These are phyloP conservation scores for Aspergillus olivimuriae DNA, from an alignment of 495 filamentous ascomycete genomes.

Conservation along the genomic window DNA sequence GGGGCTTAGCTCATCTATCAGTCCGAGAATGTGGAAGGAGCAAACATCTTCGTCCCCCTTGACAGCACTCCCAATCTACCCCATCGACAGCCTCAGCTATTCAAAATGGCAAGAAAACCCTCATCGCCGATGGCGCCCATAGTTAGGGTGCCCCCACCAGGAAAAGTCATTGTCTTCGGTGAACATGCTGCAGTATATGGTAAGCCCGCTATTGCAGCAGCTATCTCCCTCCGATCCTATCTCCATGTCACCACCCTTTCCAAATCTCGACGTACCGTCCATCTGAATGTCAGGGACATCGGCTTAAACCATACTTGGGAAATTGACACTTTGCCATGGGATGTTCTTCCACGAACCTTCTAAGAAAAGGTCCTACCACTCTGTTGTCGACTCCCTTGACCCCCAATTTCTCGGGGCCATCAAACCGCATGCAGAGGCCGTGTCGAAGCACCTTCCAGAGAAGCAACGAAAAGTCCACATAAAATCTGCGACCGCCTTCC, in stretches of 20 bases:
- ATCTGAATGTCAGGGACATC: slow-evolving; percentile 82
- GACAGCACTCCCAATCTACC: no score
- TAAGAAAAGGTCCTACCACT: slow-evolving; percentile 92
- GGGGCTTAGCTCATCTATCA: no score
- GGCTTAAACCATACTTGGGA: slow-evolving; percentile 83
- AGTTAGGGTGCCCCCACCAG: slow-evolving; percentile 96
- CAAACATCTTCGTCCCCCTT: no score
- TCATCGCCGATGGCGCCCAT: slow-evolving; percentile 62
- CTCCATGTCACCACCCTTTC: slow-evolving; percentile 86
- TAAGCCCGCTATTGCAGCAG: slow-evolving; percentile 90
- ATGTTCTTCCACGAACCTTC: slow-evolving; percentile 64
- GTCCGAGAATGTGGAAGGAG: no score
- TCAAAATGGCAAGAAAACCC: slow-evolving; percentile 39
- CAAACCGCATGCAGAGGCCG: slow-evolving; percentile 61
- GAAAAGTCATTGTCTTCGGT: slow-evolving; percentile 95
- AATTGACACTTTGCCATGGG: slow-evolving; percentile 88
- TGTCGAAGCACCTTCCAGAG: slow-evolving; percentile 58
- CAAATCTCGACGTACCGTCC: slow-evolving; percentile 77
- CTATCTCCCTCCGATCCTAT: slow-evolving; percentile 91
- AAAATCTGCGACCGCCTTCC: slow-evolving; percentile 71
- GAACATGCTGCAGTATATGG: slow-evolving; percentile 96
- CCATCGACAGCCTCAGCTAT: no score
- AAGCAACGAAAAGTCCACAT: slow-evolving; percentile 73
- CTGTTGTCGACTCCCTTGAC: slow-evolving; percentile 78
- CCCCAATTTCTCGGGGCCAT: slow-evolving; percentile 70